phyloP scores from a whole-genome alignment of 306 rosid genomes.

The Luffa acutangula region DNA sequence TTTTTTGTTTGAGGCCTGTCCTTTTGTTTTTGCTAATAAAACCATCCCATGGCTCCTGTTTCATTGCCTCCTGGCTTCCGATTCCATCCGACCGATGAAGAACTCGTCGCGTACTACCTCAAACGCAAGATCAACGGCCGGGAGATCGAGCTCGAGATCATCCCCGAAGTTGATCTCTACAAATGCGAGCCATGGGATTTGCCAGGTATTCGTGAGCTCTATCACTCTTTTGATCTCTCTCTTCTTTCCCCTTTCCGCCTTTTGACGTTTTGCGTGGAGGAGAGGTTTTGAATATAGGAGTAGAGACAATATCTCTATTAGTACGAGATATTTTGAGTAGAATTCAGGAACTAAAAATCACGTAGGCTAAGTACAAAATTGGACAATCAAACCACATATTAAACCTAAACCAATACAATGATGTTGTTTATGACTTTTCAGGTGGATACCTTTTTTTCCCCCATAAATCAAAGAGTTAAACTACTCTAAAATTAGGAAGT shows the following conservation, averaged over 20 bases:
- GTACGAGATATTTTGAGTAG: not conserved
- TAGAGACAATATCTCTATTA: not conserved
- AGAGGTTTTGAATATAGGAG: too few species aligned
- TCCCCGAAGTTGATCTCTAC: slow-evolving; percentile 95
- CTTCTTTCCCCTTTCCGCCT: not conserved
- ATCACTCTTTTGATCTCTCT: not conserved
- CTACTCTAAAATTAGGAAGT: not conserved
- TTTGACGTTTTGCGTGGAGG: not conserved
- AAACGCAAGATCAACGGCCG: slow-evolving; percentile 86
- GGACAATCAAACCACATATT: not conserved
- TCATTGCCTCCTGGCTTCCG: slow-evolving; percentile 92
- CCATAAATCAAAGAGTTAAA: not conserved
- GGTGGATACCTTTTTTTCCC: not conserved
- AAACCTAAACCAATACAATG: not conserved
- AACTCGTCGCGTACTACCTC: slow-evolving; percentile 83
- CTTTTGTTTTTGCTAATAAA: not conserved
- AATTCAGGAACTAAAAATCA: not conserved
- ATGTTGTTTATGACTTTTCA: not conserved
- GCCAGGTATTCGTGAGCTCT: slow-evolving; percentile 42
- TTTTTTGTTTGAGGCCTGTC: slow-evolving; percentile 6
- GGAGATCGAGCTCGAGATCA: slow-evolving; percentile 70
- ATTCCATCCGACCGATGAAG: slow-evolving; percentile 92
- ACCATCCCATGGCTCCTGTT: slow-evolving; percentile 55
- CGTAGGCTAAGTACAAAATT: not conserved
- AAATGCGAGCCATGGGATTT: slow-evolving; percentile 97